Base-by-base conservation (phyloP, 2,329 filamentous ascomycete species). In the Aspergillus aculeatinus region DNA sequence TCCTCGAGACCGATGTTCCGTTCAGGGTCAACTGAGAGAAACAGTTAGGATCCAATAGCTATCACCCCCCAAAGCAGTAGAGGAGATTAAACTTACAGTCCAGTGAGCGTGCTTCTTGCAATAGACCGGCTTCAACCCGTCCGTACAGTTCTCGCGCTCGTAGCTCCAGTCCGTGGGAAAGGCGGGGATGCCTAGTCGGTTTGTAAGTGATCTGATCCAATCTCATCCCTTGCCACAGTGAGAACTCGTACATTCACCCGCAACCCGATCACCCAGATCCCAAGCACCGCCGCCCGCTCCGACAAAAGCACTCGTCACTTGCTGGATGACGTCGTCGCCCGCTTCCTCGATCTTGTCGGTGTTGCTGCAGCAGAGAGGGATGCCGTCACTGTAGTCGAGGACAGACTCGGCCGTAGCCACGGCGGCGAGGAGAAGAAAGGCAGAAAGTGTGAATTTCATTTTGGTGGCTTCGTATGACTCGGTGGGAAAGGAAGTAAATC, bases 31-130 rank as follows among this genome's bases (percentile, higher is more conserved):
- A 55, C 53, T 55, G 12, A 5, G 12, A 10, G 12, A 31, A 11
- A 5, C 1, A 2, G 14, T 47, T 21, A 54, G 35, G 19, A 6
- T 44, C 5, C 0, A 54, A 1, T 4, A 21, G 12, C 1, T 10
- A 31, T 31, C 10, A 21, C 2, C 1, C 2, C 1, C 3, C 29
- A 12, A 11, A 12, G n/a, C 12, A 25, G 48, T 11, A 16, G 0
- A 10, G 27, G 9, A 7, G 10, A 11, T 16, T 4, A 42, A 3
- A 44, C 53, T 48, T 25, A 55, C 53, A 3, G 53, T 55, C 53
- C 53, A 55, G 23, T 44, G 25, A 10, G 53, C 53, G 4, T 55
- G 53, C 53, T 55, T 55, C 44, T 55, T 55, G 23, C 53, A 55
- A 12, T 31, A 55, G 12, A 55, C 42, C 2, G 53, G 42, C 19